phyloP scores from a whole-genome alignment of 2,329 filamentous ascomycete genomes.

The Taxawa tesnikishii region DNA sequence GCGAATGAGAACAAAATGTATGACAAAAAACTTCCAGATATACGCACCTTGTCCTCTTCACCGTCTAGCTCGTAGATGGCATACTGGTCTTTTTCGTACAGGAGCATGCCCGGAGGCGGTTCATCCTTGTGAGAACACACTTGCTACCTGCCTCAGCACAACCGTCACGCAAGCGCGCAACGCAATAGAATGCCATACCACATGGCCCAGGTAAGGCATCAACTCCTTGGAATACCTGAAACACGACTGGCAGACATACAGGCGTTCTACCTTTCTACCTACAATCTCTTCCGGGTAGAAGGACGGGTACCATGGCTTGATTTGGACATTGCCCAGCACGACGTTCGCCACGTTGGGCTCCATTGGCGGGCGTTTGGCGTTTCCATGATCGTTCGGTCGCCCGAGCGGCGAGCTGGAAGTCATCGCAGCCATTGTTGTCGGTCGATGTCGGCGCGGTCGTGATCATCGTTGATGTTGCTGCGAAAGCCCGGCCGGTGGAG shows the following conservation, averaged over 20 bases:
- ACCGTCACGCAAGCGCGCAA: not conserved
- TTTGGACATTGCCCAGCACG: constrained; percentile 69
- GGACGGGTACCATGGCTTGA: constrained; percentile 86
- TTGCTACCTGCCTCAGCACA: constrained; percentile 26
- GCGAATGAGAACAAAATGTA: constrained; percentile 3
- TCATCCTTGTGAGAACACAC: constrained; percentile 27
- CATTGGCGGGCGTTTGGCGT: constrained; percentile 4
- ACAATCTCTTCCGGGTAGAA: constrained; percentile 64
- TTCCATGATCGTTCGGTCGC: not conserved
- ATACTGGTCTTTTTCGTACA: constrained; percentile 72
- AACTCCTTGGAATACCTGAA: constrained; percentile 73
- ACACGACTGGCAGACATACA: constrained; percentile 86
- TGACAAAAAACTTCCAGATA: constrained; percentile 1
- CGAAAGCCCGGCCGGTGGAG: too few relatives aligned
- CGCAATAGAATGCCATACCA: constrained; percentile 4
- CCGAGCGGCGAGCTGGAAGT: constrained; percentile 2
- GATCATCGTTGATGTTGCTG: too few relatives aligned
- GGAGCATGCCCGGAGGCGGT: constrained; percentile 52
- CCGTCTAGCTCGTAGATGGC: constrained; percentile 90
- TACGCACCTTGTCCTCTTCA: constrained; percentile 53
- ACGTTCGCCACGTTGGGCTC: constrained; percentile 77
- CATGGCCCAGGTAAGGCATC: constrained; percentile 28
- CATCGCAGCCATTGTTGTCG: constrained; percentile 2
- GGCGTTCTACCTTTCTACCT: constrained; percentile 32
- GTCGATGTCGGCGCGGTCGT: too few relatives aligned